Base-by-base conservation (phyloP, 2,329 filamentous ascomycete genomes). In the Sarocladium brachiariae region DNA sequence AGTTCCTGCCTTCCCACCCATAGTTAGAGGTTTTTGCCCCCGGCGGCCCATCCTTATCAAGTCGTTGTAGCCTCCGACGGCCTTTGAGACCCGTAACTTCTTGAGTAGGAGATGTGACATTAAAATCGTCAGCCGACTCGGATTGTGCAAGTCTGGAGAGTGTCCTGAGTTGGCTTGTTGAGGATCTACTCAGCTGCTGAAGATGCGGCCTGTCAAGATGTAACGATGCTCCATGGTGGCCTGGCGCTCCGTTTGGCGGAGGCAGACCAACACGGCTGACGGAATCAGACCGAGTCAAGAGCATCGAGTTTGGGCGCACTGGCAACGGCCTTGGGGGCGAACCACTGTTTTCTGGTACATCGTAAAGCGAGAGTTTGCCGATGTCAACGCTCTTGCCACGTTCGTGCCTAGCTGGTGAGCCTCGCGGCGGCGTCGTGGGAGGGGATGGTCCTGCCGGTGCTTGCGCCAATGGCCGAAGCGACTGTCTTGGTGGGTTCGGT, bases 1-100 rank as follows among this genome's bases (percentile, higher is more conserved):
- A 99, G 64, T 92, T 95, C 47, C 87, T 81, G 18, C 84, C 84
- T 55, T 88, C 82, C 85, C 90, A 93, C 46, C 83, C 79, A 57
- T 85, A 89, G 51, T 71, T 73, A 5, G 9, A 35, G 23, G 61
- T 65, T 55, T 73, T 73, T 55, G 75, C 70, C 38, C 74, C 69
- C 19, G 73, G 71, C 21, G 65, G 67, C 23, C 69, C 70, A 31
- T 70, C 68, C 57, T 77, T 81, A 55, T 79, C 80, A 23, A 79
- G 78, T 55, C 89, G 78, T 67, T 96, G 93, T 50, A 99, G 70
- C 58, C 83, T 84, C 55, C 91, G 80, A 48, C 95, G 82, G 18
- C 93, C 92, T 56, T 89, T 84, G 37, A 99, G 72, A 33, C 93
- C 93, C 18, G 86, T 83, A 1, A 99, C 93, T 63, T 96, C 89